Conservation (phyloP, 305 asterid genomes). For the Fraxinus floribunda region DNA sequence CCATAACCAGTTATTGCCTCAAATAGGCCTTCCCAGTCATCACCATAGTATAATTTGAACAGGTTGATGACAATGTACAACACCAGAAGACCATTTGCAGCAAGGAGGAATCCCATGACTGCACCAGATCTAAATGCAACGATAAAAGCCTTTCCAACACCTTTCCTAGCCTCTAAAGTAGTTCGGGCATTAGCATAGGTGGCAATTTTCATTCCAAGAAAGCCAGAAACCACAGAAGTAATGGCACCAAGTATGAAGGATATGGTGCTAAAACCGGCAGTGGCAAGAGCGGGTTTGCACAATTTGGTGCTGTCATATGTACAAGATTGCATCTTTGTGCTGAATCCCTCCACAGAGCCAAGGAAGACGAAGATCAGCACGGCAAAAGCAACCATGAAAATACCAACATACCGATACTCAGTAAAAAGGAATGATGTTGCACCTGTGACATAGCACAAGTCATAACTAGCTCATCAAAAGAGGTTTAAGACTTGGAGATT, state of each 20-base stretch:
- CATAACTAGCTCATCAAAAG: constrained; percentile 6
- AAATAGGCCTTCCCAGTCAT: constrained; percentile 74
- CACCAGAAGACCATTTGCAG: constrained; percentile 69
- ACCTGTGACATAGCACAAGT: constrained; percentile 38
- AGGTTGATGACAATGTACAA: constrained; percentile 54
- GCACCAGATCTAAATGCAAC: constrained; percentile 71
- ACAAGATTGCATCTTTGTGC: constrained; percentile 51
- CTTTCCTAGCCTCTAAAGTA: constrained; percentile 72
- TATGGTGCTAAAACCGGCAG: constrained; percentile 59
- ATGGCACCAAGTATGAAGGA: constrained; percentile 66
- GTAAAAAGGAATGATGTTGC: constrained; percentile 72
- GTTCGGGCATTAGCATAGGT: constrained; percentile 76
- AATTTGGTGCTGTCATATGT: constrained; percentile 45
- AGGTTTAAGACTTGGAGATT: constrained; percentile 5
- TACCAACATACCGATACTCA: constrained; percentile 64
- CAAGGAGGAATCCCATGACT: constrained; percentile 76
- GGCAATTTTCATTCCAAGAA: constrained; percentile 80
- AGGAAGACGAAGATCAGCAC: constrained; percentile 64
- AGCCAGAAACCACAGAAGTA: constrained; percentile 68
- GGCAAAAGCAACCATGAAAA: constrained; percentile 75
- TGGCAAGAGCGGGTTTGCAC: constrained; percentile 76
- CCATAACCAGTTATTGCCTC: constrained; percentile 79
- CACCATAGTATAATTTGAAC: constrained; percentile 66
- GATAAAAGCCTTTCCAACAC: constrained; percentile 72
- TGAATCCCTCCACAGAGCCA: constrained; percentile 70